Base-by-base conservation (phyloP, 768 basidiomycete genomes). In the Lentinus tigrinus region DNA sequence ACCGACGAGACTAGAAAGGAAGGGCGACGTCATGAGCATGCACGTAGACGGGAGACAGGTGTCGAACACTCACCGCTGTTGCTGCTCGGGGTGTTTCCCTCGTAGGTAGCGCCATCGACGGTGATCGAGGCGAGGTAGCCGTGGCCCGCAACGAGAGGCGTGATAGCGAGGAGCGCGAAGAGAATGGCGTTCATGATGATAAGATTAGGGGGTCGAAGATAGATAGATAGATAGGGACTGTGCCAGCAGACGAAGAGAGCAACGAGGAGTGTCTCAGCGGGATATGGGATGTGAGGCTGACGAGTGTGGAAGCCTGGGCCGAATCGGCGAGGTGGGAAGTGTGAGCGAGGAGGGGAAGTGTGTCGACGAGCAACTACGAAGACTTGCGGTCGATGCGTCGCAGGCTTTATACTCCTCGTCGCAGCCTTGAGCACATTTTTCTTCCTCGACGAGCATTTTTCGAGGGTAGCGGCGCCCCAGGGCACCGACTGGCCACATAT, bases 101-200 rank as follows among this genome's bases (percentile, higher is more conserved):
- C 11, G 69, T 80, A 82, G 14, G 58, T 49, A 40, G 70, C 73
- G 47, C 81, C 80, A 28, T 80, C 78, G 24, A 83, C 74, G 49
- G 67, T 57, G 21, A 83, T 70, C 42, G 69, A 64, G 23, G 67
- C 71, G 37, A 82, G 65, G 58, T 74, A 80, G 11, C 43, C 43
- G 43, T 46, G 43, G 79, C 80, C 79, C 21, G 64, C 60, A n/a
- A 69, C 73, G 53, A 46, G 57, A 7, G 67, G 59, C 21, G 48
- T 28, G 26, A 66, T 24, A 26, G 57, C 53, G 51, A 68, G 54
- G 36, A 65, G 13, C n/a, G 60, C 39, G 37, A 63, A 31, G n/a
- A 62, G 40, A 38, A 48, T 4, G 36, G 53, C 24, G 38, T 46
- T 19, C 43, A 46, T 46, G 21, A 13, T 21, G 21, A 46, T 13